phyloP scores from a whole-genome alignment of 768 basidiomycete genomes.

The Suillus spraguei region DNA sequence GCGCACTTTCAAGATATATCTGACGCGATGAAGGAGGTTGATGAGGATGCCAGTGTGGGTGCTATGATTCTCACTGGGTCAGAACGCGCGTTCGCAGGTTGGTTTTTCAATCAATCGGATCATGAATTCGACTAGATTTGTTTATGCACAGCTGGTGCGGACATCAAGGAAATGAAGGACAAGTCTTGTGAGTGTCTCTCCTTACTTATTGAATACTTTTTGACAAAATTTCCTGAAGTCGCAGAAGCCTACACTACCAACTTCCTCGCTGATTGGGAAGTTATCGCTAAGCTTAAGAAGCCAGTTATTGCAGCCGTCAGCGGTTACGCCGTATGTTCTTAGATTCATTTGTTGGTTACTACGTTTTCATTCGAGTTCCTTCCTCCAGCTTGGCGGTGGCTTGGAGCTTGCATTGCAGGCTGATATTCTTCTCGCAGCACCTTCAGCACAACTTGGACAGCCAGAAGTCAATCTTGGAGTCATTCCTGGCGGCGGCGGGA shows the following conservation, averaged over 20 bases:
- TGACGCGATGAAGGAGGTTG: conserved; percentile 68
- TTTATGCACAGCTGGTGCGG: conserved; percentile 75
- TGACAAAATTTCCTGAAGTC: conserved; percentile 43
- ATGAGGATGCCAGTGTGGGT: conserved; percentile 69
- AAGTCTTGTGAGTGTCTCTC: conserved; percentile 67
- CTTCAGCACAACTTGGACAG: conserved; percentile 91
- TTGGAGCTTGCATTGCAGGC: conserved; percentile 97
- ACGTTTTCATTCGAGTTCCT: background rate
- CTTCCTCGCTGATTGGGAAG: conserved; percentile 86
- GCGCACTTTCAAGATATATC: conserved; percentile 85
- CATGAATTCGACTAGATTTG: conserved; percentile 4
- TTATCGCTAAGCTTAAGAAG: conserved; percentile 75
- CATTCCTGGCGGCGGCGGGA: conserved; percentile 94
- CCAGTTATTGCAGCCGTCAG: conserved; percentile 96
- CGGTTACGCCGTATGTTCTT: conserved; percentile 79
- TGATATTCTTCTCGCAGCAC: conserved; percentile 92
- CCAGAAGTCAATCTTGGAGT: conserved; percentile 96
- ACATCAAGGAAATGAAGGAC: conserved; percentile 99
- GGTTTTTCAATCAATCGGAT: conserved; percentile 23
- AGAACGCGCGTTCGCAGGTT: conserved; percentile 91
- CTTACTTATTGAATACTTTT: background rate
- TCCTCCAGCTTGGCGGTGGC: conserved; percentile 85
- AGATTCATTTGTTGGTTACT: background rate
- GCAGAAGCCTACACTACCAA: conserved; percentile 85
- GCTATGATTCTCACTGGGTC: conserved; percentile 93